Conservation (phyloP, 768 basidiomycete species). For the Kwoniella sp. region DNA sequence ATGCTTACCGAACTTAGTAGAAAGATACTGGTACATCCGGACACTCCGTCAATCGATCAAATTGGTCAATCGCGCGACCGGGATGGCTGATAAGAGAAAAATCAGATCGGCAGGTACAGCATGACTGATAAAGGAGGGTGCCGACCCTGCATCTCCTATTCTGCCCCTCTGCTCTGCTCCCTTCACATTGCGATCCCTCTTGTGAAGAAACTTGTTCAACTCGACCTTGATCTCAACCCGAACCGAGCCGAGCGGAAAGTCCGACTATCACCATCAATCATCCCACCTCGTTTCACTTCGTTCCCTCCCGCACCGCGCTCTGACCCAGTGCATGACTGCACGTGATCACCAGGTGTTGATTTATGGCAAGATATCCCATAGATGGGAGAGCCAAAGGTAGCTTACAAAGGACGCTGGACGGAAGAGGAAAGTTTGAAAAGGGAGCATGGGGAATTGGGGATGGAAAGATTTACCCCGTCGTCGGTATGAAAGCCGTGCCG, state of each 20-base stretch:
- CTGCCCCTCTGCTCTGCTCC: background rate
- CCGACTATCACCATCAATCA: background rate
- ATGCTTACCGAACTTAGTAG: background rate
- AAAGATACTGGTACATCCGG: background rate
- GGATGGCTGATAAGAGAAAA: background rate
- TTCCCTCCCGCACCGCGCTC: background rate
- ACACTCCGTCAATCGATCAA: background rate
- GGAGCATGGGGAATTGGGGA: too few species aligned
- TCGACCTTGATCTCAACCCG: background rate
- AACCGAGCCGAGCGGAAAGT: background rate
- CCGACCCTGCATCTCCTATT: background rate
- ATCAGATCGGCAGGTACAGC: background rate
- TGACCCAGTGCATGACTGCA: too few species aligned
- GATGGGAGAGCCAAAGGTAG: too few species aligned
- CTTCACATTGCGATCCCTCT: too few species aligned
- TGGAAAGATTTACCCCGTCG: too few species aligned
- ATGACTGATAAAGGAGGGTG: too few species aligned
- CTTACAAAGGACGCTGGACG: too few species aligned
- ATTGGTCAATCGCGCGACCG: too few species aligned
- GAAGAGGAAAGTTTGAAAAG: too few species aligned
- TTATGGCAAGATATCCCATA: background rate
- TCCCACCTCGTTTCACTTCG: background rate
- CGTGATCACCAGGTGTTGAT: background rate
- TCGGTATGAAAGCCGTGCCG: too few species aligned
- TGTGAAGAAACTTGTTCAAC: too few species aligned